Evolutionary conservation across 225 moss, liverwort and hornwort species (phyloP).

Genomic region (Rhytidiadelphus loreus): DNA sequence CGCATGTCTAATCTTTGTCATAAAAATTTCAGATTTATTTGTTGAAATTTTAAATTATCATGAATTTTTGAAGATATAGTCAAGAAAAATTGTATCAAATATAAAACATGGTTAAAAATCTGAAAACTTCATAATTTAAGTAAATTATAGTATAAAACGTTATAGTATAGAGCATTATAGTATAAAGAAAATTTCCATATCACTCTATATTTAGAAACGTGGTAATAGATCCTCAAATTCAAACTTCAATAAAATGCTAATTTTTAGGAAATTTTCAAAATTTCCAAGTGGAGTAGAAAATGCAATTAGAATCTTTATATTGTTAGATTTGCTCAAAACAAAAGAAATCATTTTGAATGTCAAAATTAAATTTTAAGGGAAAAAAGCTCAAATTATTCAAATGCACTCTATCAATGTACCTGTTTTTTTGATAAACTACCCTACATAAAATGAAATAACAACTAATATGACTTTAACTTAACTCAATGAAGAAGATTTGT

Average conservation of each 20-base stretch:
- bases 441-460: not conserved
- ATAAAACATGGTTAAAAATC: not conserved
- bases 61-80: not conserved
- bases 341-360: not conserved
- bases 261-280: not conserved
- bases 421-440: not conserved
- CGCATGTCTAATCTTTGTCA: not conserved
- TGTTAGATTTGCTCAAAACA: not conserved
- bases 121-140: not conserved
- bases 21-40: not conserved
- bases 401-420: not conserved
- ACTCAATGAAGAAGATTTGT: not conserved
- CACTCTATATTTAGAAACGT: not conserved
- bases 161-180: no score
- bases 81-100: not conserved
- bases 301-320: not conserved
- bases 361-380: not conserved
- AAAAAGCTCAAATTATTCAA: not conserved
- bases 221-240: not conserved
- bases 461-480: not conserved
- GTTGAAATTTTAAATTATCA: not conserved
- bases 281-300: not conserved
- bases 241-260: not conserved
- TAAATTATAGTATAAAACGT: not conserved
- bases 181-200: not conserved